Evolutionary conservation across 1,284 basidiomycete species (phyloP).

Genomic region (Puccinia hordei): DNA sequence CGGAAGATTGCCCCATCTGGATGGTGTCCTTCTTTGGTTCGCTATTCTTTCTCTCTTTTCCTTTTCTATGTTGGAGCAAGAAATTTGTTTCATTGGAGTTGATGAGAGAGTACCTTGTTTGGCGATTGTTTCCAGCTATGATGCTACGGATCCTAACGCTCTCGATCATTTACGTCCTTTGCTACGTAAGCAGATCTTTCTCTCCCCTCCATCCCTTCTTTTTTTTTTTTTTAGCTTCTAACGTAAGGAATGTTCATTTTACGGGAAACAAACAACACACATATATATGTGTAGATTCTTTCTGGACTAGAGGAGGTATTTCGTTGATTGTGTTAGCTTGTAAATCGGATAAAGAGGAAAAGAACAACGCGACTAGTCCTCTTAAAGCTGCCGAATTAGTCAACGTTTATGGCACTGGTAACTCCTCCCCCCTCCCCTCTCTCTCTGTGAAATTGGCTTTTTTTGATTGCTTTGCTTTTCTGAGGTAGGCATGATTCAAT

Average conservation of each 20-base stretch:
- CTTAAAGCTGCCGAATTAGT: conserved; percentile 54
- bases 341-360: conserved; percentile 53
- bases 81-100: no score
- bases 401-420: conserved; percentile 54
- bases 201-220: neutral
- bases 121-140: conserved; percentile 54
- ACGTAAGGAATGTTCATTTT: neutral
- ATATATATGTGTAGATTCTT: conserved; percentile 52
- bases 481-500: conserved; percentile 55
- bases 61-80: neutral
- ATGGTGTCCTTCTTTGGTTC: conserved; percentile 57
- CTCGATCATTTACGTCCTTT: conserved; percentile 53
- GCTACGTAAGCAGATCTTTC: conserved; percentile 51
- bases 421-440: no score
- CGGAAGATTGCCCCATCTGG: conserved; percentile 53
- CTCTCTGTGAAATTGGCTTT: no score
- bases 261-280: no score
- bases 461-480: conserved; percentile 1
- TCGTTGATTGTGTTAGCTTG: conserved; percentile 57
- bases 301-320: conserved; percentile 57
- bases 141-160: conserved; percentile 55
- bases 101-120: neutral
- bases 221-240: neutral
- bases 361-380: conserved; percentile 53
- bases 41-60: no score